A percentile compares a stretch with the other conserved stretches of the same genome.
phyloP scores from a whole-genome alignment of 495 filamentous ascomycete species.

The Neurospora sp. region DNA sequence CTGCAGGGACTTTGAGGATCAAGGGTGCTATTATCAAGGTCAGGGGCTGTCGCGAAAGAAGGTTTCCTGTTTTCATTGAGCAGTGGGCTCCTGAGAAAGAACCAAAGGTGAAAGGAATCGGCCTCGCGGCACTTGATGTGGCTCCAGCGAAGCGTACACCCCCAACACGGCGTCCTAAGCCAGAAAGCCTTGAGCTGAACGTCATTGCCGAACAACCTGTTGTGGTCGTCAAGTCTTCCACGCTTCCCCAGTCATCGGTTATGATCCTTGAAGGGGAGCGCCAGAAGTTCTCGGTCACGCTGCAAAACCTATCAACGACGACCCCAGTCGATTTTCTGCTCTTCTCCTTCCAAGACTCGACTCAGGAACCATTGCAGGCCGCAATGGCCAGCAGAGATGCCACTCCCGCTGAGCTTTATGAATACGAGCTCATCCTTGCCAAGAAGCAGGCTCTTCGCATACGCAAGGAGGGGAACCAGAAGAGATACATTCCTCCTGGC shows the following conservation, averaged over 20 bases:
- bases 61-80: conserved; percentile 71
- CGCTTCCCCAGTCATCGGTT: conserved; percentile 72
- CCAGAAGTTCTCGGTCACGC: conserved; percentile 63
- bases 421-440: conserved; percentile 67
- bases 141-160: conserved; percentile 21
- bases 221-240: conserved; percentile 61
- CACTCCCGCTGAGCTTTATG: conserved; percentile 66
- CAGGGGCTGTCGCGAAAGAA: conserved; percentile 65
- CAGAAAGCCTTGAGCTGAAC: conserved; percentile 46
- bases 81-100: conserved; percentile 64
- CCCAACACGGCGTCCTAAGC: conserved; percentile 27
- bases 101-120: conserved; percentile 64
- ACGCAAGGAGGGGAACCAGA: conserved; percentile 41
- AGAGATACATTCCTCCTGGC: conserved; percentile 55
- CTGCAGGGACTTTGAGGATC: conserved; percentile 57
- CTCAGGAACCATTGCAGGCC: conserved; percentile 60
- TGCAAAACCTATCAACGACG: conserved; percentile 62
- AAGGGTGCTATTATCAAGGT: conserved; percentile 72
- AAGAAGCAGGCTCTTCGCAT: conserved; percentile 64
- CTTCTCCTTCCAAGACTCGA: conserved; percentile 85
- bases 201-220: conserved; percentile 72
- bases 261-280: conserved; percentile 88
- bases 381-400: conserved; percentile 67
- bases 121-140: conserved; percentile 48
- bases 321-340: conserved; percentile 72